Conservation (phyloP, 2,329 filamentous ascomycete species). For the Pseudocercospora crystallina region DNA sequence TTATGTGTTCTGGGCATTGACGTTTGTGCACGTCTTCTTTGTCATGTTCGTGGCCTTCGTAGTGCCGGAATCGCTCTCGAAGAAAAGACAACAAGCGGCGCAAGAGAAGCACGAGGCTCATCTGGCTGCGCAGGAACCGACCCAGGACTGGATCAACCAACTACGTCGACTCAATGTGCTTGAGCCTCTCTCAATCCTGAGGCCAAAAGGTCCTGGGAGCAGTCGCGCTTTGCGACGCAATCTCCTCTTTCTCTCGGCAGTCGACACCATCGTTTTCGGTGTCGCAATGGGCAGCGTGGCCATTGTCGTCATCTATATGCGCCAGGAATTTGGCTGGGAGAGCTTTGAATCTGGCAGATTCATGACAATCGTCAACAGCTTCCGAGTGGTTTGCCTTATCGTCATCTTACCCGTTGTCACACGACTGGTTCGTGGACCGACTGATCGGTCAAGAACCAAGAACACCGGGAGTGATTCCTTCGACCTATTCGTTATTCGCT, state of each 20-base stretch:
- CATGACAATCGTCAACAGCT: conserved; percentile 74
- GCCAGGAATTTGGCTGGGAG: conserved; percentile 78
- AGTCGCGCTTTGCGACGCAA: conserved; percentile 68
- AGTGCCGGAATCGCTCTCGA: conserved; percentile 81
- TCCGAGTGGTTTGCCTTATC: conserved; percentile 74
- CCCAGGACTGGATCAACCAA: conserved; percentile 46
- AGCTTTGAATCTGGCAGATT: conserved; percentile 78
- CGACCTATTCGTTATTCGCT: conserved; percentile 74
- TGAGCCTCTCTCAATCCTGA: conserved; percentile 73
- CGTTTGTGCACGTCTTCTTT: conserved; percentile 72
- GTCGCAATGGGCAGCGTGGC: conserved; percentile 76
- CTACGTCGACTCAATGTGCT: conserved; percentile 63
- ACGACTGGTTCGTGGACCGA: conserved; percentile 67
- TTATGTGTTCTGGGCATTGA: conserved; percentile 78
- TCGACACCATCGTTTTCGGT: conserved; percentile 80
- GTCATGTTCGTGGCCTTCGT: conserved; percentile 68
- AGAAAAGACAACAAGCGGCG: conserved; percentile 67
- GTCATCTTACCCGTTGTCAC: conserved; percentile 74
- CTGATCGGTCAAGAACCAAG: conserved; percentile 42
- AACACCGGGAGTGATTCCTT: conserved; percentile 72
- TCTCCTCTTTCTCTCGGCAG: conserved; percentile 73
- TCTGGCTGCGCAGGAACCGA: conserved; percentile 34
- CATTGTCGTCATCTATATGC: conserved; percentile 81
- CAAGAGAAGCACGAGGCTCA: conserved; percentile 63
- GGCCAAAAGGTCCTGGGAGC: conserved; percentile 66